Percentiles rank a stretch among this genome's conserved stretches.
Conservation (phyloP, 495 filamentous ascomycete genomes). For the Penicillium desertorum region DNA sequence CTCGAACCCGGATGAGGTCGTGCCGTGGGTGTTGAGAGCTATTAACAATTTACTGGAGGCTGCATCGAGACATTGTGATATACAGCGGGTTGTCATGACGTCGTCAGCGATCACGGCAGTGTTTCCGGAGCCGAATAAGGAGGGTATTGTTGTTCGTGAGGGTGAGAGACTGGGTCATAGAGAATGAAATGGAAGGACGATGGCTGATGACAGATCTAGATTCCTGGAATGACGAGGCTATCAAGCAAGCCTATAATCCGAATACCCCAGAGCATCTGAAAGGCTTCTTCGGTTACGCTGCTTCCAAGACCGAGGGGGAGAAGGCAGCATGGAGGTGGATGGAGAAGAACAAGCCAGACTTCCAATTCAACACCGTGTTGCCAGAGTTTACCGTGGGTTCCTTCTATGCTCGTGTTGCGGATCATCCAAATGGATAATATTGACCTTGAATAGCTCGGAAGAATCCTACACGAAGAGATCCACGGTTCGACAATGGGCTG, state of each 20-base stretch:
- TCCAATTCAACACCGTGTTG: conserved; percentile 53
- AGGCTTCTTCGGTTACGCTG: conserved; percentile 51
- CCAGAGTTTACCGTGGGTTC: conserved; percentile 42
- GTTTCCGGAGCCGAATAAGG: conserved; percentile 4
- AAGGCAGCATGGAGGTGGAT: conserved; percentile 54
- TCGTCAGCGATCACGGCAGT: conserved; percentile 5
- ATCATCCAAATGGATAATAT: neutral
- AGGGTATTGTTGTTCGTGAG: conserved; percentile 11
- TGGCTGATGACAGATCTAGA: conserved; percentile 11
- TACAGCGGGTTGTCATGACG: conserved; percentile 9
- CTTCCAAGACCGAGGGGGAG: conserved; percentile 57
- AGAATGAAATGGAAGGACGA: neutral
- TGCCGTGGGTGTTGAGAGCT: conserved; percentile 26
- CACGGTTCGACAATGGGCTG: conserved; percentile 8
- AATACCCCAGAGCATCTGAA: conserved; percentile 2
- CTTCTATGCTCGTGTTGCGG: neutral
- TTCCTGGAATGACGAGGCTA: conserved; percentile 49
- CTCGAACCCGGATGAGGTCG: conserved; percentile 43
- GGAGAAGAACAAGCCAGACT: conserved; percentile 46
- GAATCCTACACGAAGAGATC: conserved; percentile 7
- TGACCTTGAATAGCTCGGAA: neutral
- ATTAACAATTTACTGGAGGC: conserved; percentile 9
- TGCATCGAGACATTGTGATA: conserved; percentile 5
- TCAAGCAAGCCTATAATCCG: conserved; percentile 44
- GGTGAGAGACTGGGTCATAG: neutral